A percentile compares a stretch with the other conserved stretches of the same genome.
phyloP scores from a whole-genome alignment of 1,284 basidiomycete species.

The Wolfiporia cocos region DNA sequence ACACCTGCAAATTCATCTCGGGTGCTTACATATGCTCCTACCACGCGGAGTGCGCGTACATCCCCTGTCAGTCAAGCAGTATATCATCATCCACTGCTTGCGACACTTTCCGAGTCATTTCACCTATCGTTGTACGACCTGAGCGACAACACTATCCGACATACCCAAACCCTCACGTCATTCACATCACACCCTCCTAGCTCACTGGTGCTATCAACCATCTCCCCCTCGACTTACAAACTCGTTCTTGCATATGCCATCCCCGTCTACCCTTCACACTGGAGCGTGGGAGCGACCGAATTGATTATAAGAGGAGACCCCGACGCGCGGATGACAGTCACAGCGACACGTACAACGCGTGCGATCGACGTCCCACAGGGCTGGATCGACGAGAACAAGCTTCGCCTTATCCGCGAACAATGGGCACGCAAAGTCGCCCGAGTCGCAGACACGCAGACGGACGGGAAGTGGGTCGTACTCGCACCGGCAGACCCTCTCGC shows the following conservation, averaged over 20 bases:
- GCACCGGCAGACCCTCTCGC: conserved; percentile 39
- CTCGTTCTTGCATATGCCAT: conserved; percentile 65
- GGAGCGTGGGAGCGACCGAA: conserved; percentile 75
- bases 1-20: conserved; percentile 34
- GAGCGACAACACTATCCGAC: conserved; percentile 39
- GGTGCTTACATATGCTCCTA: conserved; percentile 44
- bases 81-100: conserved; percentile 71
- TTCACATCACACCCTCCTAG: conserved; percentile 72
- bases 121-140: conserved; percentile 65
- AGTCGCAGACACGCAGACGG: conserved; percentile 67
- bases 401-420: conserved; percentile 60
- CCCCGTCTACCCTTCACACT: conserved; percentile 76
- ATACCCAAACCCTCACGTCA: conserved; percentile 60
- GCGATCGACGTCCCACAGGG: conserved; percentile 66
- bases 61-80: conserved; percentile 55
- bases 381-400: conserved; percentile 62
- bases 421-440: conserved; percentile 66
- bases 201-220: conserved; percentile 61
- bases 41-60: conserved; percentile 30
- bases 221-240: conserved; percentile 55
- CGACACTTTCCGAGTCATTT: conserved; percentile 62
- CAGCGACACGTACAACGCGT: conserved; percentile 52
- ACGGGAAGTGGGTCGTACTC: conserved; percentile 79
- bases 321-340: conserved; percentile 15
- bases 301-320: conserved; percentile 46